These are phyloP conservation scores for Cotoneaster glaucophyllus DNA, from an alignment of 306 rosid genomes.

Conservation along the genomic window DNA sequence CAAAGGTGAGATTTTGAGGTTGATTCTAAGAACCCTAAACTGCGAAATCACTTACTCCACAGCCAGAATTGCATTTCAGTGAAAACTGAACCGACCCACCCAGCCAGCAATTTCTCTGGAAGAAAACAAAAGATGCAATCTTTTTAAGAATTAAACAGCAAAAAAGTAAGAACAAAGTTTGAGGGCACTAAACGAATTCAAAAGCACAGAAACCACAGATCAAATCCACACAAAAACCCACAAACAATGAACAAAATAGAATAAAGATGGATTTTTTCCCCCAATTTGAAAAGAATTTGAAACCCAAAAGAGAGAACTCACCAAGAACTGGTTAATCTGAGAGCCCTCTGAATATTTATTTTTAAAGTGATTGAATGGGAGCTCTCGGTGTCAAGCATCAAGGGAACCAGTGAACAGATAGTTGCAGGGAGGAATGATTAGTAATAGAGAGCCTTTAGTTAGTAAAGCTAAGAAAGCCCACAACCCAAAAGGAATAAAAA, in stretches of 20 bases:
- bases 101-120: constrained; percentile 10
- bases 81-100: constrained; percentile 6
- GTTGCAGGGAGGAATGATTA: constrained; percentile 40
- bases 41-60: constrained; percentile 17
- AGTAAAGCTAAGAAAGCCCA: constrained; percentile 31
- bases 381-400: constrained; percentile 59
- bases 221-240: constrained; percentile 17
- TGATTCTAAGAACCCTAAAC: constrained; percentile 25
- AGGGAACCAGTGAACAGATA: constrained; percentile 62
- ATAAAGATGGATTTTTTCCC: constrained; percentile 5
- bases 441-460: constrained; percentile 30
- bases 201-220: constrained; percentile 27
- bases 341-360: constrained; percentile 29
- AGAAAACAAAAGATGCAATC: constrained; percentile 16
- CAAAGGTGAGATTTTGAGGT: constrained; percentile 21
- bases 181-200: constrained; percentile 14
- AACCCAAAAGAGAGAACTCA: constrained; percentile 30
- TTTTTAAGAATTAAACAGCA: constrained; percentile 11
- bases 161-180: constrained; percentile 10
- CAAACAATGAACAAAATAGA: background rate
- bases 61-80: constrained; percentile 7
- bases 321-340: constrained; percentile 23
- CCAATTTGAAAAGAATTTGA: constrained; percentile 4
- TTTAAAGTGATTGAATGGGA: constrained; percentile 47
- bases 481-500: constrained; percentile 24